Base-by-base conservation (phyloP, 2,329 filamentous ascomycete species). In the Xylariaceae sp. region DNA sequence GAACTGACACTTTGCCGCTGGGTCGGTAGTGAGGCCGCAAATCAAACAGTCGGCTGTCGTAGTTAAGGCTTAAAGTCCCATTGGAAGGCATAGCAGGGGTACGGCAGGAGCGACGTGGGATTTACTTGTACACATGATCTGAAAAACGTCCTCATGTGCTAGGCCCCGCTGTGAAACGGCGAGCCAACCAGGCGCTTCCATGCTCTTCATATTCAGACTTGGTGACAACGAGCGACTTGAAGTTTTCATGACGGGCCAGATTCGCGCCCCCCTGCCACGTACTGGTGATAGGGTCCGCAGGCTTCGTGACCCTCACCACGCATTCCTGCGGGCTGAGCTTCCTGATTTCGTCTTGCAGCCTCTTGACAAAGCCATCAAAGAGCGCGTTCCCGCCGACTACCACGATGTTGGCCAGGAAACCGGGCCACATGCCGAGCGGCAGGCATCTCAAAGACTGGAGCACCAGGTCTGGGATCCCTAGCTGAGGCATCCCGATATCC, bases 151-250 rank as follows among this genome's bases (percentile, higher is more conserved):
- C 21, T 56, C 40, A 56, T n/a, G 44, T 28, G 14, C 48, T 49
- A 5, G 64, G 43, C 0, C 67, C 67, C 7, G 56, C 50, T 1
- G 68, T 68, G 58, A 94, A 92, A 56, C 77, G 86, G 53, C 78
- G 81, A 18, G 78, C 78, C 16, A 85, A 72, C 85, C 86, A 90
- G 1, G 67, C 69, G 39, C 75, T 77, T 7, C 92, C 92, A 56
- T 88, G 66, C 61, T 98, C 92, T 36, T 92, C 79, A 60, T 98
- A 98, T 57, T 98, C 88, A 45, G 85, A 76, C 58, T 85, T 87
- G 0, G 86, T 92, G n/a, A 96, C 85, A 2, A 79, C 74, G 9
- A 88, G 63, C 34, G 73, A 73, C 44, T 80, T 73, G 36, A 94
- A 68, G 27, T 84, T 72, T 29, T 71, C 70, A 52, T 89, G 81